phyloP scores from a whole-genome alignment of 768 basidiomycete genomes.

The Hysterangium stoloniferum region DNA sequence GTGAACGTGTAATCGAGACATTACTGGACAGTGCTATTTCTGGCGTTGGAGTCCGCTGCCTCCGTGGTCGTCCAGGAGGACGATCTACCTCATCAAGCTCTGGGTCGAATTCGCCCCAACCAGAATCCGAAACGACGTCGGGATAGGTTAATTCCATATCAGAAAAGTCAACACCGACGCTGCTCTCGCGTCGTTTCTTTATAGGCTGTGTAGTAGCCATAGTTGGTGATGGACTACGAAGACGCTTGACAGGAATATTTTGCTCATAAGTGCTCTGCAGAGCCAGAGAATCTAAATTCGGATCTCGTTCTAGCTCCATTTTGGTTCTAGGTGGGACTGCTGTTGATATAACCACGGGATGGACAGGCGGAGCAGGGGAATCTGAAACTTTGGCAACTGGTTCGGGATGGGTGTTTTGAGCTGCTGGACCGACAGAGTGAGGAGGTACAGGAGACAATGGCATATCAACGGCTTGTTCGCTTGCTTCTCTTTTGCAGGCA shows the following conservation, averaged over 20 bases:
- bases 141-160: background rate
- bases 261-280: background rate
- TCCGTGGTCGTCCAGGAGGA: background rate
- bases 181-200: background rate
- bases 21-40: too few relatives aligned
- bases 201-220: background rate
- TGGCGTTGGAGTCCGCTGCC: background rate
- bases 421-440: background rate
- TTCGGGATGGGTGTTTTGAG: background rate
- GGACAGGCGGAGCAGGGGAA: background rate
- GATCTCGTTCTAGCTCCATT: too few relatives aligned
- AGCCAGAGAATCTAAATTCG: background rate
- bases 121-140: background rate
- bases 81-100: background rate
- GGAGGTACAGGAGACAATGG: too few relatives aligned
- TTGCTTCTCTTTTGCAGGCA: too few relatives aligned
- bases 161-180: background rate
- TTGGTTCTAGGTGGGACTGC: background rate
- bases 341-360: background rate
- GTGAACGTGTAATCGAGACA: too few relatives aligned
- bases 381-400: background rate
- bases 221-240: background rate
- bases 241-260: background rate
- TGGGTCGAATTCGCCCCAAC: background rate
- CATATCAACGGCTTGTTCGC: too few relatives aligned